Conservation (phyloP, 495 filamentous ascomycete species). For the Baudoinia panamericana region DNA sequence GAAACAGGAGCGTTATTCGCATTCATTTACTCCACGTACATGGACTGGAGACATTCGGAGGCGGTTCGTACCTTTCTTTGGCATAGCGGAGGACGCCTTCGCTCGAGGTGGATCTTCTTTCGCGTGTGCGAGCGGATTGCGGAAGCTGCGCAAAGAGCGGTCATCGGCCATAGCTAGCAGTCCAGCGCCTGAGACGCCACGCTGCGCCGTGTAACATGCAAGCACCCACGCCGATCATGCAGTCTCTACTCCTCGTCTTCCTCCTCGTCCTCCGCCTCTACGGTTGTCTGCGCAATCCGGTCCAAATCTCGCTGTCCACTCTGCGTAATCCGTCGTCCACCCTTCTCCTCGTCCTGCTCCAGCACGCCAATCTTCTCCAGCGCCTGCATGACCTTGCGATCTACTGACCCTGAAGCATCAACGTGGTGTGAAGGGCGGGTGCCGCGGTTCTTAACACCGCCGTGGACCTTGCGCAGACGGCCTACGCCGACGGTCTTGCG, state of each 20-base stretch:
- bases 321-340: slow-evolving; percentile 93
- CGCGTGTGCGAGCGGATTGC: too few relatives aligned
- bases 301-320: slow-evolving; percentile 96
- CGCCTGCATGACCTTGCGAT: slow-evolving; percentile 89
- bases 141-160: too few relatives aligned
- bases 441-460: slow-evolving; percentile 92
- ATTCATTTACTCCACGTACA: too few relatives aligned
- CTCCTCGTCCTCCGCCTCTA: slow-evolving; percentile 57
- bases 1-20: too few relatives aligned
- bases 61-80: too few relatives aligned
- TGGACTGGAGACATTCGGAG: too few relatives aligned
- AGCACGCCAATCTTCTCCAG: slow-evolving; percentile 98
- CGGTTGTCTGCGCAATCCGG: slow-evolving; percentile 67
- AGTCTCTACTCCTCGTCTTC: slow-evolving; percentile 32
- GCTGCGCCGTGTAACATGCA: too few relatives aligned
- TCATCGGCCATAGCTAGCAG: too few relatives aligned
- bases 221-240: too few relatives aligned
- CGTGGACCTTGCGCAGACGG: slow-evolving; percentile 84
- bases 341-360: slow-evolving; percentile 92
- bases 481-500: slow-evolving; percentile 97
- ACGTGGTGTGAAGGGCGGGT: slow-evolving; percentile 85
- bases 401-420: slow-evolving; percentile 84
- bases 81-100: too few relatives aligned
- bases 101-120: too few relatives aligned
- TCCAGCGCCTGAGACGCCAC: too few relatives aligned